Base-by-base conservation (phyloP, 2,329 filamentous ascomycete species). In the Ambrosiella xylebori region DNA sequence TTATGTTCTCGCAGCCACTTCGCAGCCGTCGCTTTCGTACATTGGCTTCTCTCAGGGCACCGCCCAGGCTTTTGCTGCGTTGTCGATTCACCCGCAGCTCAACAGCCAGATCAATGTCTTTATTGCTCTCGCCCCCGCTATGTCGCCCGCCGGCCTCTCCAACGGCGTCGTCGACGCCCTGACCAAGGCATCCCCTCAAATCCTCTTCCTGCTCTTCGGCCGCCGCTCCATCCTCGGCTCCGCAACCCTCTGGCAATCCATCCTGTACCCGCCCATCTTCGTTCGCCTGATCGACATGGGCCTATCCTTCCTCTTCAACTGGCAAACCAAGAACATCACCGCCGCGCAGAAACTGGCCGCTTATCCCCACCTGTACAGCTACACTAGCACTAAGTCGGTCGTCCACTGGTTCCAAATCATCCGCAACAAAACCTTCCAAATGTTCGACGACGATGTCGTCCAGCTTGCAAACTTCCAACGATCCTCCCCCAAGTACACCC, bases 361-460 rank as follows among this genome's bases (percentile, higher is more conserved):
- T 1, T 98, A 98, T 68, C 85, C 91, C 8, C 93, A 98, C 71
- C 74, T 98, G 0, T 98, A 95, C 73, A 96, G 90, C 0, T 97
- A 91, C 68, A 96, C 91, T 0, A 95, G 88, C 68, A 95, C 89
- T 59, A 98, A 98, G 71, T 90, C 85, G 17, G 89, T 98, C 7
- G 93, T 98, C 0, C 93, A 98, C 68, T 98, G 93, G 93, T 98
- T 98, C 69, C 93, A 98, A 68, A 96, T 98, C 67, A 98, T 98
- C 65, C 85, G 93, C 63, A 96, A 91, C 65, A 87, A 88, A 65
- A 89, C 82, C 35, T 97, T 98, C 69, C 93, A 98, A 70, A 96
- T 98, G 87, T 97, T 90, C 69, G 93, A 98, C 67, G 93, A 98
- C 67, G 91, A 97, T 65, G 79, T 93, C 0, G 74, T 95, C 61